A percentile compares a stretch with the other conserved stretches of the same genome.
Evolutionary conservation across 2,329 filamentous ascomycete species (phyloP).

Genomic region (Lomentospora prolificans): DNA sequence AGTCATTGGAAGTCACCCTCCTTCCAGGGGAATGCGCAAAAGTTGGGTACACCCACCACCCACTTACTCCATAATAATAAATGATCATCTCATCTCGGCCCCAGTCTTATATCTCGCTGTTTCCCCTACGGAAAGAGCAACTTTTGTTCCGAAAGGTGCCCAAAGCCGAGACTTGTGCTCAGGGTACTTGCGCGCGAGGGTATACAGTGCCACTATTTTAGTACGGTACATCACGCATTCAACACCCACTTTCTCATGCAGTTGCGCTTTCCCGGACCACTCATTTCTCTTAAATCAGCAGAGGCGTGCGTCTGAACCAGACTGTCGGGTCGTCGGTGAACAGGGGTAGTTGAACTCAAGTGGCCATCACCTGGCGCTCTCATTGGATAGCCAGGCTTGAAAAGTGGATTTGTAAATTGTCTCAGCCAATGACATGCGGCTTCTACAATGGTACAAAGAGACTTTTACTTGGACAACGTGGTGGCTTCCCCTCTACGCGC

Average conservation of each 20-base stretch:
- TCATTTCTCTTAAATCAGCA: neutral
- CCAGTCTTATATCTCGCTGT: neutral
- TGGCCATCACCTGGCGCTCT: neutral
- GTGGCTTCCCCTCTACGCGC: slow-evolving; percentile 1
- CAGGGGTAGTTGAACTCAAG: neutral
- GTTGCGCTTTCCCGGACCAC: slow-evolving; percentile 4
- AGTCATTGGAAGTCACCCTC: neutral
- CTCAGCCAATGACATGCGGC: neutral
- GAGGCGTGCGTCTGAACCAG: slow-evolving; percentile 4
- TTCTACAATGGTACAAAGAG: neutral
- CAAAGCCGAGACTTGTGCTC: neutral
- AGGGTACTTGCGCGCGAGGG: neutral
- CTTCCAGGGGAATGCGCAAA: neutral
- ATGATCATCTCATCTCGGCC: neutral
- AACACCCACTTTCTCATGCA: slow-evolving; percentile 4
- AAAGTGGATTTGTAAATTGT: neutral
- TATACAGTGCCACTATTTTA: neutral
- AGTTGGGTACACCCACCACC: neutral
- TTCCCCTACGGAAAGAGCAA: neutral
- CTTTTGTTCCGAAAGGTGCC: neutral
- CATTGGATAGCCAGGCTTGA: neutral
- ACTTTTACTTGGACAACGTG: neutral
- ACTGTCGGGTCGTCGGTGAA: slow-evolving; percentile 7
- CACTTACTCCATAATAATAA: too few relatives aligned
- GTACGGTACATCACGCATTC: neutral